Percentiles rank a stretch among this genome's conserved stretches.
Evolutionary conservation across 2,329 filamentous ascomycete species (phyloP).

Genomic region (Penicillium sp.): DNA sequence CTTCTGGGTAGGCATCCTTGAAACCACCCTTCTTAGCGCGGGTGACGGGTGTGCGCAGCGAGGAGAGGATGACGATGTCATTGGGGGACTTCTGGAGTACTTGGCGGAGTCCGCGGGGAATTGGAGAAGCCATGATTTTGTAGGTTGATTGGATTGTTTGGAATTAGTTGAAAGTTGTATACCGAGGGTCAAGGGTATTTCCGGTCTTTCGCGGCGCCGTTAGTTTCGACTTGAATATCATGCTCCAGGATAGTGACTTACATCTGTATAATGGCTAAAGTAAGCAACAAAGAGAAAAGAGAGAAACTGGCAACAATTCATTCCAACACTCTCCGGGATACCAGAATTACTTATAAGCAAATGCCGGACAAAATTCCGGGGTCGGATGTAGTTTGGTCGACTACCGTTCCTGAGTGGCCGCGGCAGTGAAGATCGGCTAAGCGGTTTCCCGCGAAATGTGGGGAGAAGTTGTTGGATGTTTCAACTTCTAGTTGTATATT

Average conservation of each 20-base stretch:
- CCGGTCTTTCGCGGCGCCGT: not conserved
- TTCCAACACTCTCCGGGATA: constrained; percentile 1
- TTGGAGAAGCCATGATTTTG: constrained; percentile 46
- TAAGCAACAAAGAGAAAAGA: not conserved
- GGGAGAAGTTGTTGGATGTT: constrained; percentile 10
- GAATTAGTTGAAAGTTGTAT: constrained; percentile 8
- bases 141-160: constrained; percentile 5
- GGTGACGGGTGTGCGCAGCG: constrained; percentile 84
- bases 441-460: constrained; percentile 34
- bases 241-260: not conserved
- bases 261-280: constrained; percentile 1
- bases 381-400: constrained; percentile 27
- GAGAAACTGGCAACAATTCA: constrained; percentile 7
- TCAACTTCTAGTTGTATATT: not conserved
- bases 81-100: constrained; percentile 76
- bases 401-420: constrained; percentile 20
- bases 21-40: constrained; percentile 79
- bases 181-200: constrained; percentile 4
- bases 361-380: constrained; percentile 45
- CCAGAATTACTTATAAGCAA: constrained; percentile 30
- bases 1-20: constrained; percentile 86
- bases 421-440: constrained; percentile 42
- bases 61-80: constrained; percentile 84
- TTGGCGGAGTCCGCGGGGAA: constrained; percentile 68
- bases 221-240: not conserved